These are phyloP conservation scores for Teratosphaeria epicoccoides DNA, from an alignment of 2,329 filamentous ascomycete species.

Conservation along the genomic window DNA sequence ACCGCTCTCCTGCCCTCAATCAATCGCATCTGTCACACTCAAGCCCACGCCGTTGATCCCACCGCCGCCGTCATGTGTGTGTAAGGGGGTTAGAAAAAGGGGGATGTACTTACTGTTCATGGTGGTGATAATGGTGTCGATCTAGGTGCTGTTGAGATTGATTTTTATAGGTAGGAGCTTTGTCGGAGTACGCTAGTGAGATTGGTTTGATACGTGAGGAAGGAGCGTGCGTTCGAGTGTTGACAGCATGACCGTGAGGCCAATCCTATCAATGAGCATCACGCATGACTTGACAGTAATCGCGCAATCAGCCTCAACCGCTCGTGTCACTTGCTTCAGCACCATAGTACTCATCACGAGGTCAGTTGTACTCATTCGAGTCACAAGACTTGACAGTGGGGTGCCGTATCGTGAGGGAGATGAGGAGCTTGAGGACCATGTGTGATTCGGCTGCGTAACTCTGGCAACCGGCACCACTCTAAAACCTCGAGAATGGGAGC, in stretches of 20 bases:
- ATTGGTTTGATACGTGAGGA: neutral
- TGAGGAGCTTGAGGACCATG: neutral
- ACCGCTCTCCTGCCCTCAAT: neutral
- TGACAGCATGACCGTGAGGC: neutral
- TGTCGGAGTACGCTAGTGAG: neutral
- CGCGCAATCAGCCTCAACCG: neutral
- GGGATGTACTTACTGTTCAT: neutral
- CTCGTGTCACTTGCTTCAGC: neutral
- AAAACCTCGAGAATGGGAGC: slow-evolving; percentile 42
- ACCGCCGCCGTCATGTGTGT: neutral
- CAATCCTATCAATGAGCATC: neutral
- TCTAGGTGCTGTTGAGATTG: neutral
- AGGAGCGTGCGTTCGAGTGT: neutral
- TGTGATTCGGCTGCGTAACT: neutral
- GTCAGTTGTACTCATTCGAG: neutral
- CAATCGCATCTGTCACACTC: neutral
- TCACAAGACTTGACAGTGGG: no score
- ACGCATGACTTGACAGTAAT: neutral
- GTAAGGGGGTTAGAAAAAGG: neutral
- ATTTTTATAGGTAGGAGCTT: no score
- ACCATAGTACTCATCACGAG: neutral
- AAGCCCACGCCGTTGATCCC: neutral
- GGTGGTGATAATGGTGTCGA: neutral
- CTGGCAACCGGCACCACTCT: slow-evolving; percentile 4
- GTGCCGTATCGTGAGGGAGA: no score